Conservation (phyloP, 2,329 filamentous ascomycete species). For the Monosporascus sp. region DNA sequence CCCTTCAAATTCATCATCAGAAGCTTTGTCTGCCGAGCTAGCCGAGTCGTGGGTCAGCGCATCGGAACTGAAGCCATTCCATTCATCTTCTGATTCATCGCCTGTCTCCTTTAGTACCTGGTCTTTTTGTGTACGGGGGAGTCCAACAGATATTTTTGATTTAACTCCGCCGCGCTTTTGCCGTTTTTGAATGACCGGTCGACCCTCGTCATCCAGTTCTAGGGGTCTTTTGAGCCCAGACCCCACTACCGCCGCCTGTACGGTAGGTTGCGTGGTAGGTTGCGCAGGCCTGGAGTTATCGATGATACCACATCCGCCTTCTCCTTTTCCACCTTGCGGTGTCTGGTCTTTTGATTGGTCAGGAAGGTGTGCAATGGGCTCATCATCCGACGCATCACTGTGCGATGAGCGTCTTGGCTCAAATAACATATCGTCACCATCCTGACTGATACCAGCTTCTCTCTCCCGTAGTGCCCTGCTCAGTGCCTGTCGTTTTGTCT, state of each 20-base stretch:
- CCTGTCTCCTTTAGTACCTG: constrained; percentile 4
- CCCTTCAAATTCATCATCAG: neutral
- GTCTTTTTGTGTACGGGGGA: constrained; percentile 21
- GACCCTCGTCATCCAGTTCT: constrained; percentile 71
- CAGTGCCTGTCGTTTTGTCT: constrained; percentile 66
- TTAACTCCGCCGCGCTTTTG: constrained; percentile 64
- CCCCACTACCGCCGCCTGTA: constrained; percentile 41
- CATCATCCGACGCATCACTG: constrained; percentile 28
- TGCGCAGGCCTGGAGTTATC: neutral
- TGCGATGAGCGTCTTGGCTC: constrained; percentile 32
- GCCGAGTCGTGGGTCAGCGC: constrained; percentile 20
- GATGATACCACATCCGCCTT: neutral
- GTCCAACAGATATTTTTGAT: constrained; percentile 45
- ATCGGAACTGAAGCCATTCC: constrained; percentile 57
- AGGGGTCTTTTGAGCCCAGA: constrained; percentile 84
- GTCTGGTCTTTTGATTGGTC: constrained; percentile 13
- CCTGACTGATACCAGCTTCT: constrained; percentile 55
- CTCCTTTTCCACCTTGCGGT: neutral
- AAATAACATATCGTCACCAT: constrained; percentile 52
- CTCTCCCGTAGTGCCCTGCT: constrained; percentile 59
- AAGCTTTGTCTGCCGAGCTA: constrained; percentile 14
- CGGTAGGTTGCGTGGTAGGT: constrained; percentile 3
- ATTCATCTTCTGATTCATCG: constrained; percentile 43
- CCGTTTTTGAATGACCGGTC: constrained; percentile 76
- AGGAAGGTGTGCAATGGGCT: constrained; percentile 24